Percentiles rank a stretch among this genome's conserved stretches.
These are phyloP conservation scores for Diaporthe sp. DNA, from an alignment of 2,329 filamentous ascomycete species.

Conservation along the genomic window DNA sequence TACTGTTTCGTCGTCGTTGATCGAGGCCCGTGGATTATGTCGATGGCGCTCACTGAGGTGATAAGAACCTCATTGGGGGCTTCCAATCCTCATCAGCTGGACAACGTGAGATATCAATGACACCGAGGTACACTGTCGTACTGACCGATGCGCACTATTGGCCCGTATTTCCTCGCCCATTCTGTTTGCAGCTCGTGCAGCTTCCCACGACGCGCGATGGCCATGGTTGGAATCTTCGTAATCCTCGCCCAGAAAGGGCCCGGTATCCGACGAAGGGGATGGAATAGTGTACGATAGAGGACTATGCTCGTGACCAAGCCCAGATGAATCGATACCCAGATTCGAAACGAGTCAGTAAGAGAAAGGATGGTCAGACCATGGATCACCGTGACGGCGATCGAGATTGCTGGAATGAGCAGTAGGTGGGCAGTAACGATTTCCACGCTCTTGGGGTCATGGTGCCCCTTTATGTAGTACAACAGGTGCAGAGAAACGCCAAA, in stretches of 20 bases:
- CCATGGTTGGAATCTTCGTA: not conserved
- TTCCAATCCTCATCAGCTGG: not conserved
- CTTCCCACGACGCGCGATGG: not conserved
- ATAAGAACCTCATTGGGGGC: not conserved
- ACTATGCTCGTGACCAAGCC: not conserved
- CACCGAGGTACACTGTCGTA: no score
- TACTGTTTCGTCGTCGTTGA: not conserved
- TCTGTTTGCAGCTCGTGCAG: not conserved
- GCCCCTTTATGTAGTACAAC: not conserved
- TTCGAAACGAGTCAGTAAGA: not conserved
- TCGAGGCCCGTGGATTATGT: not conserved
- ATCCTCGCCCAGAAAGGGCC: slow-evolving; percentile 6
- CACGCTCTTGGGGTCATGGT: not conserved
- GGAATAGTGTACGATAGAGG: not conserved
- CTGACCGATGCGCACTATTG: not conserved
- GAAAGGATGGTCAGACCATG: not conserved
- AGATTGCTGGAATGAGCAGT: not conserved
- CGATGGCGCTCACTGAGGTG: slow-evolving; percentile 1
- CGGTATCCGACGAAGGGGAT: not conserved
- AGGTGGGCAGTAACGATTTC: not conserved
- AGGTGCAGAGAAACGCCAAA: not conserved
- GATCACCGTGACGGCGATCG: not conserved
- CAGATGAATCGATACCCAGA: not conserved
- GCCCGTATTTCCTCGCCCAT: slow-evolving; percentile 8
- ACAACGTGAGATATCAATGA: no score